Conservation (phyloP, 768 basidiomycete genomes). For the Suillus cothurnatus region DNA sequence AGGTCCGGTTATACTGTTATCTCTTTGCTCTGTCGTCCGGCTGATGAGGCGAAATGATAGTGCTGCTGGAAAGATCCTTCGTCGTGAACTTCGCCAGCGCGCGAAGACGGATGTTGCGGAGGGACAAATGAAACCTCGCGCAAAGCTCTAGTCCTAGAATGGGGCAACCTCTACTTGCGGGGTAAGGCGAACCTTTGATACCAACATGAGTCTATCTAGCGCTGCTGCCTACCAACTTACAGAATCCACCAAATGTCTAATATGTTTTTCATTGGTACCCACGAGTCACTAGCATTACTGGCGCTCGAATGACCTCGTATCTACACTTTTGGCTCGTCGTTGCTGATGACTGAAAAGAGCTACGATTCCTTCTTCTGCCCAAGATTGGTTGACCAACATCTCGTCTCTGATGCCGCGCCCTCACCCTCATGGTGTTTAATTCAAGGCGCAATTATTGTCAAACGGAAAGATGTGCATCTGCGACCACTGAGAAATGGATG, state of each 20-base stretch:
- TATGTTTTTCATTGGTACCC: not conserved
- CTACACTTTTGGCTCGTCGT: not conserved
- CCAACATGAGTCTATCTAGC: not conserved
- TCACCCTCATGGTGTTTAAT: not conserved
- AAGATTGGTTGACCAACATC: not conserved
- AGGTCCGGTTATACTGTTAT: slow-evolving; percentile 18
- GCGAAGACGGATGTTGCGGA: slow-evolving; percentile 55
- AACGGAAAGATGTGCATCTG: not conserved
- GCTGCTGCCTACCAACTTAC: not conserved
- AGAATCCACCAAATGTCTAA: not conserved
- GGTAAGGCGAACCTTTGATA: not conserved
- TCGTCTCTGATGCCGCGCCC: not conserved
- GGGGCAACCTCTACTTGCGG: not conserved
- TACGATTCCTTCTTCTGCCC: not conserved
- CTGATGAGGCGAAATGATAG: slow-evolving; percentile 38
- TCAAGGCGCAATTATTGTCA: not conserved
- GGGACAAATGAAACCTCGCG: slow-evolving; percentile 22
- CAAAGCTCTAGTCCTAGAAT: slow-evolving; percentile 18
- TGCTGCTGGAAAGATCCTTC: slow-evolving; percentile 85
- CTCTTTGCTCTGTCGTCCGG: not conserved
- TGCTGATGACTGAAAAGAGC: not conserved
- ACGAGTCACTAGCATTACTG: not conserved
- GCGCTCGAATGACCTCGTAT: not conserved
- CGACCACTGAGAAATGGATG: not conserved
- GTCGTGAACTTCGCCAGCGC: slow-evolving; percentile 70